Conservation (phyloP, 106 monocot genomes). For the Dendrobium officinale region DNA sequence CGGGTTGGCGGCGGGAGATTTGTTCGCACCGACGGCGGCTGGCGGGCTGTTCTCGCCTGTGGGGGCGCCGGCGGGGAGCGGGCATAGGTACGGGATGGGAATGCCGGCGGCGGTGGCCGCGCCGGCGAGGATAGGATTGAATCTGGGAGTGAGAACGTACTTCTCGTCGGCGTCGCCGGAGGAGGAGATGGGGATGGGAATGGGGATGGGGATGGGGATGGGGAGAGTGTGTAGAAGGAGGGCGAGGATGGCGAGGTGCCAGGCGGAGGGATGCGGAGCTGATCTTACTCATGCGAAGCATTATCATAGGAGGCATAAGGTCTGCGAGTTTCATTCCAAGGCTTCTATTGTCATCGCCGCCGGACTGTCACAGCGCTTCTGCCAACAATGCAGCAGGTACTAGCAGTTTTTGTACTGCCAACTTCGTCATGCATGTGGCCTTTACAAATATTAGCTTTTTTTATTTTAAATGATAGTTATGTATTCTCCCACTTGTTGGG, state of each 20-base stretch:
- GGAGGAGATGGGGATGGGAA: slow-evolving; percentile 15
- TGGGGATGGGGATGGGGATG: slow-evolving; percentile 13
- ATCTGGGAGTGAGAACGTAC: slow-evolving; percentile 33
- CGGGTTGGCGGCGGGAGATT: not conserved
- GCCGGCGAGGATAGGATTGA: slow-evolving; percentile 26
- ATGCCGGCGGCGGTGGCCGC: slow-evolving; percentile 6
- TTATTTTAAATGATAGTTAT: no score
- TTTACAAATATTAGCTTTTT: no score
- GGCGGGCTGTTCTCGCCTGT: slow-evolving; percentile 7
- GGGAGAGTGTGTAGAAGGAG: slow-evolving; percentile 23
- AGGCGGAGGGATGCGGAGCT: slow-evolving; percentile 65
- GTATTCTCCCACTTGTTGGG: no score
- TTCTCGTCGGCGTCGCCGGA: slow-evolving; percentile 30
- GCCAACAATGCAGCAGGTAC: slow-evolving; percentile 96
- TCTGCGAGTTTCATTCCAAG: slow-evolving; percentile 70
- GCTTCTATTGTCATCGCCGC: slow-evolving; percentile 61
- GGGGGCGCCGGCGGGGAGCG: not conserved
- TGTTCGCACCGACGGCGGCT: slow-evolving; percentile 2
- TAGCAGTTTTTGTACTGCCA: no score
- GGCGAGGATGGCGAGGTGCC: slow-evolving; percentile 41
- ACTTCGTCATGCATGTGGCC: no score
- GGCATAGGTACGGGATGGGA: slow-evolving; percentile 14
- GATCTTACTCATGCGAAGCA: slow-evolving; percentile 69
- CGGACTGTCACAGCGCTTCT: slow-evolving; percentile 78
- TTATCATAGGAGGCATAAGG: slow-evolving; percentile 83